Percentiles rank a stretch among this genome's conserved stretches.
These are phyloP conservation scores for Saposhnikovia divaricata DNA, from an alignment of 129 eudicot genomes.

Conservation along the genomic window DNA sequence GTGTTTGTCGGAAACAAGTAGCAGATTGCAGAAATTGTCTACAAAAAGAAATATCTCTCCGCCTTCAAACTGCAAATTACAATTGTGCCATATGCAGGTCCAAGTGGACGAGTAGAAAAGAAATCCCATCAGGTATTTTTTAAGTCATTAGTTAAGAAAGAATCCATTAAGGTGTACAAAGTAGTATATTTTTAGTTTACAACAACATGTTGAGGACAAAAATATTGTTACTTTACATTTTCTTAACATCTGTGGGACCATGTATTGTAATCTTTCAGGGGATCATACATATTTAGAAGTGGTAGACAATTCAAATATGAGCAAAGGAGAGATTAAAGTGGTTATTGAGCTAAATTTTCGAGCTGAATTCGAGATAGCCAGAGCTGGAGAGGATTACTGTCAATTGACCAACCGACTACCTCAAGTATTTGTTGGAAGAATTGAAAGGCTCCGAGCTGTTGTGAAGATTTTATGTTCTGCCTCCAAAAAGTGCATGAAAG, in stretches of 20 bases:
- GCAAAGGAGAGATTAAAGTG: slow-evolving; percentile 41
- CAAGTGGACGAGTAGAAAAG: slow-evolving; percentile 48
- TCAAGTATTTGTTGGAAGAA: slow-evolving; percentile 50
- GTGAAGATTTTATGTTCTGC: slow-evolving; percentile 51
- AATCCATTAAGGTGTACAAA: neutral
- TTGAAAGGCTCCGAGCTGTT: slow-evolving; percentile 36
- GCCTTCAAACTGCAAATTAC: slow-evolving; percentile 33
- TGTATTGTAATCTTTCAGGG: slow-evolving; percentile 21
- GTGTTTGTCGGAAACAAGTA: slow-evolving; percentile 30
- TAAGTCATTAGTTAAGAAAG: neutral
- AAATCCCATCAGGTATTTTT: slow-evolving; percentile 47
- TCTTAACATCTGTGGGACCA: neutral
- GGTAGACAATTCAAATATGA: slow-evolving; percentile 35
- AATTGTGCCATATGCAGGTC: slow-evolving; percentile 55
- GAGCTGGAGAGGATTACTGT: slow-evolving; percentile 50
- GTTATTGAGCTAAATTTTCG: slow-evolving; percentile 55
- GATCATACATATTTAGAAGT: slow-evolving; percentile 69
- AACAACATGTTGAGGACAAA: neutral
- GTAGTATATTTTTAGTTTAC: neutral
- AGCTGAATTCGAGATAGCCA: slow-evolving; percentile 51
- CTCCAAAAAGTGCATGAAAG: slow-evolving; percentile 62
- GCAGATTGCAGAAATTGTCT: slow-evolving; percentile 42
- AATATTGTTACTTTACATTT: neutral
- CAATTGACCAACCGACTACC: slow-evolving; percentile 36
- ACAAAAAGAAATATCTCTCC: slow-evolving; percentile 31